Evolutionary conservation across 2,329 filamentous ascomycete species (phyloP), one percentile per base, ranked within the genome.

Genomic region (Trichoderma guizhouense): DNA sequence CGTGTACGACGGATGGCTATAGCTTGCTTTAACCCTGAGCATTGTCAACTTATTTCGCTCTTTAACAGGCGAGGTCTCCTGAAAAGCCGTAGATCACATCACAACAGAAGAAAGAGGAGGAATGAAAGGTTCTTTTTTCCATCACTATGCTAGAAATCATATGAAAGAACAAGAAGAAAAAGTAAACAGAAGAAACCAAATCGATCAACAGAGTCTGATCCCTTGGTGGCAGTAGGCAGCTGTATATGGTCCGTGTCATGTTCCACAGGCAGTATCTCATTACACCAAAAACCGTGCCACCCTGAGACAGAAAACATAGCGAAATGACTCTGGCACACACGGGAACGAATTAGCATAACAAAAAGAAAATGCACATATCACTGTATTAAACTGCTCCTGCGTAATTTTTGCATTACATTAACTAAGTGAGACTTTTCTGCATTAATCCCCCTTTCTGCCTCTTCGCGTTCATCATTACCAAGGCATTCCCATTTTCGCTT

Each of bases 1-100:
- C 18, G 76, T 81, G 15, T 88, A 87, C 74, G 76, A 80, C 1
- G 82, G 81, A 5, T 87, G 86, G 86, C 73, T 86, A 68, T 81
- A 64, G 61, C 36, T 64, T 58, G 9, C 12, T 9, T 32, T 2
- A 3, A 2, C 11, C 30, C 28, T 32, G 7, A 2, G 5, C 28
- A 7, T 58, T 32, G 26, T 32, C 28, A n/a, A 32, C 9, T 5
- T 7, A 7, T 21, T 24, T 5, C 11, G 47, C n/a, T 53, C 47
- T 53, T 53, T 53, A 11, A 53, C 47, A 12, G 11, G 47, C 47
- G 11, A 12, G 5, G n/a, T 14, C 11, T 21, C 47, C 43, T 21
- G 43, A 7, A 24, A 53, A 53, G 47, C 21, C 11, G 21, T 30
- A 57, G 26, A 30, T 57, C 11, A 24, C 21, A 18, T 57, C 1